A percentile compares a stretch with the other conserved stretches of the same genome.
Conservation (phyloP, 352 stramenopile genomes). For the Globisporangium sylvaticum region DNA sequence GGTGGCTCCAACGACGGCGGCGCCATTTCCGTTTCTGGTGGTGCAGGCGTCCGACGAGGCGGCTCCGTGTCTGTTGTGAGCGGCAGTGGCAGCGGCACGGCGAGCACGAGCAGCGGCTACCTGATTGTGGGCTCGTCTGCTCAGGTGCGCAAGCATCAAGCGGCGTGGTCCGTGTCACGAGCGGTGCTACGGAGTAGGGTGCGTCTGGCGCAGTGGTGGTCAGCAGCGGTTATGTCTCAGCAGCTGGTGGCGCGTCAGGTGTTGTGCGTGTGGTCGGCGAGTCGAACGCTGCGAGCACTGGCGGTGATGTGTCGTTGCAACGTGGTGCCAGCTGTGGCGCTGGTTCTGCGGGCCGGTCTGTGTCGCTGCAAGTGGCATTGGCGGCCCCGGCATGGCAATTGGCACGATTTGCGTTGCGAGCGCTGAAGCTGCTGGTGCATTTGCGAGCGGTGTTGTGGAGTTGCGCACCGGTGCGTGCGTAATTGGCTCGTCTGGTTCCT, state of each 20-base stretch:
- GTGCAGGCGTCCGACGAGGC: background rate
- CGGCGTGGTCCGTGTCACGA: background rate
- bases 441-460: background rate
- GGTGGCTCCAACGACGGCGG: background rate
- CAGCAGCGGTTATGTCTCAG: background rate
- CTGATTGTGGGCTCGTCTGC: background rate
- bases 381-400: background rate
- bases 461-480: background rate
- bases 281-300: background rate
- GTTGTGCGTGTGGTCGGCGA: background rate
- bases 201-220: background rate
- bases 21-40: background rate
- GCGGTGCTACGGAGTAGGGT: background rate
- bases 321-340: background rate
- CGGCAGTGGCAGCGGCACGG: constrained; percentile 6
- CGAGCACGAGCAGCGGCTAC: background rate
- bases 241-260: background rate
- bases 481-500: background rate
- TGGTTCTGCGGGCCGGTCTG: background rate
- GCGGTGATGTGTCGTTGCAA: background rate
- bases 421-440: background rate
- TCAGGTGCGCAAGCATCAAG: background rate
- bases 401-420: background rate
- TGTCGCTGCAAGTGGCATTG: background rate
- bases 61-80: background rate